These are phyloP conservation scores for Rhizophora apiculata DNA, from an alignment of 345 rosid genomes.

Conservation along the genomic window DNA sequence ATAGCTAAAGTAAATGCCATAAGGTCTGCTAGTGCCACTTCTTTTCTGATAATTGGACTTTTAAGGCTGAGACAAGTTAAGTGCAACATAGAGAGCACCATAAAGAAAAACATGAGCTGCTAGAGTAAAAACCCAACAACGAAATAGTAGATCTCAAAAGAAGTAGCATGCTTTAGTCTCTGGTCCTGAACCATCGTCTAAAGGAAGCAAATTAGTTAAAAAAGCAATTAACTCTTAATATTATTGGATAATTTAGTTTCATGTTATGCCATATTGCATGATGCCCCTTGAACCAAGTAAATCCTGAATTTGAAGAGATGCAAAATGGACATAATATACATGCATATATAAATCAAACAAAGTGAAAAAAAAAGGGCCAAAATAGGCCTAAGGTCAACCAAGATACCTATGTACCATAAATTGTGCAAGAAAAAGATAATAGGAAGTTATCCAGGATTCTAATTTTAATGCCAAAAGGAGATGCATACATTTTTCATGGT, in stretches of 20 bases:
- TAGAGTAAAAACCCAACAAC: constrained; percentile 48
- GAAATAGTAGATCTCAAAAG: constrained; percentile 73
- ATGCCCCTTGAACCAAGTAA: constrained; percentile 12
- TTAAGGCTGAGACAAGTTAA: constrained; percentile 54
- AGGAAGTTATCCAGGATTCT: neutral
- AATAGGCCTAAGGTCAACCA: too few species aligned
- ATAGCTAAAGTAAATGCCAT: constrained; percentile 46
- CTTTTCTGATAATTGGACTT: constrained; percentile 20
- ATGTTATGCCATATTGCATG: constrained; percentile 48
- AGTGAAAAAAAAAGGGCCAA: too few species aligned
- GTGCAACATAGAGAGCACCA: constrained; percentile 48
- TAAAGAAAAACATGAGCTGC: constrained; percentile 52
- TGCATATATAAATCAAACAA: too few species aligned
- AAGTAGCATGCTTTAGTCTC: constrained; percentile 83
- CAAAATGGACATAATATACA: constrained; percentile 7
- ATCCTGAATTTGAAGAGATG: constrained; percentile 45
- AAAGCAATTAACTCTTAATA: constrained; percentile 1
- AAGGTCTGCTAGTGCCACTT: constrained; percentile 24
- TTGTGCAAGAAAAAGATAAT: too few species aligned
- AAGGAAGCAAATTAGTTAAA: constrained; percentile 13
- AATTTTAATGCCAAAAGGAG: neutral
- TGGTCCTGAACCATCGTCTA: constrained; percentile 88
- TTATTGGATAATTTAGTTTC: neutral
- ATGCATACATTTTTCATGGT: too few species aligned
- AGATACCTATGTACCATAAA: too few species aligned